phyloP scores from a whole-genome alignment of 495 filamentous ascomycete species.

The Penicillium malachiteum region DNA sequence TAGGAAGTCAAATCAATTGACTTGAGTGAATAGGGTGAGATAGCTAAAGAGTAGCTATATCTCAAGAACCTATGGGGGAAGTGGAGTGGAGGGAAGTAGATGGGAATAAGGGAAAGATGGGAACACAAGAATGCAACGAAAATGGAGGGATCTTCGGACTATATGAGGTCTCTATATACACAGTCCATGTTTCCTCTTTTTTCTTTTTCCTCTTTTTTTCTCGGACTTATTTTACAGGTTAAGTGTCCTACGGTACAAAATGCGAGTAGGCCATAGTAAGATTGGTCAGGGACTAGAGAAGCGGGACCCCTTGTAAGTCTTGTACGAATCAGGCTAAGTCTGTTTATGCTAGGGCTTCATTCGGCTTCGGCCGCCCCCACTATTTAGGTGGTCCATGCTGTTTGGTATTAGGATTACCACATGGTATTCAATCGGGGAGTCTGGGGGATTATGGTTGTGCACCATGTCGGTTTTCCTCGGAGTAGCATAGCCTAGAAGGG shows the following conservation, averaged over 20 bases:
- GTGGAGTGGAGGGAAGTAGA: neutral
- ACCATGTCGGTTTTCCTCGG: neutral
- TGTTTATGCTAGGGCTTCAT: neutral
- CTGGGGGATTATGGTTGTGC: neutral
- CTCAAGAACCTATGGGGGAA: conserved; percentile 6
- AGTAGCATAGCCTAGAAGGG: neutral
- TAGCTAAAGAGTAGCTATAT: conserved; percentile 18
- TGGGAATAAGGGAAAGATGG: neutral
- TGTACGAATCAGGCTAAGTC: neutral
- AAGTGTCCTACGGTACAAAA: conserved; percentile 7
- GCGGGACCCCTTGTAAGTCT: neutral
- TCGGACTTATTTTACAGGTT: conserved; percentile 1
- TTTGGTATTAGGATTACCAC: neutral
- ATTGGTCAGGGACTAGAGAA: neutral
- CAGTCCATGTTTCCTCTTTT: conserved; percentile 2
- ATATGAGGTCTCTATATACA: conserved; percentile 17
- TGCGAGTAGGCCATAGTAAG: conserved; percentile 9
- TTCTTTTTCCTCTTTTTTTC: conserved; percentile 9
- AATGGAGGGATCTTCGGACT: conserved; percentile 5
- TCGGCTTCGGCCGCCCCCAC: neutral
- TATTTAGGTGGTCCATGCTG: too few relatives aligned
- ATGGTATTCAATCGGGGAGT: neutral
- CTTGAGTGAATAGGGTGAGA: neutral
- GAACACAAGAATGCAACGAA: conserved; percentile 1
- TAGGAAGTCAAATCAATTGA: neutral